Percentiles rank a stretch among this genome's conserved stretches.
Evolutionary conservation across 2,329 filamentous ascomycete genomes (phyloP).

Genomic region (Cercospora sp.): DNA sequence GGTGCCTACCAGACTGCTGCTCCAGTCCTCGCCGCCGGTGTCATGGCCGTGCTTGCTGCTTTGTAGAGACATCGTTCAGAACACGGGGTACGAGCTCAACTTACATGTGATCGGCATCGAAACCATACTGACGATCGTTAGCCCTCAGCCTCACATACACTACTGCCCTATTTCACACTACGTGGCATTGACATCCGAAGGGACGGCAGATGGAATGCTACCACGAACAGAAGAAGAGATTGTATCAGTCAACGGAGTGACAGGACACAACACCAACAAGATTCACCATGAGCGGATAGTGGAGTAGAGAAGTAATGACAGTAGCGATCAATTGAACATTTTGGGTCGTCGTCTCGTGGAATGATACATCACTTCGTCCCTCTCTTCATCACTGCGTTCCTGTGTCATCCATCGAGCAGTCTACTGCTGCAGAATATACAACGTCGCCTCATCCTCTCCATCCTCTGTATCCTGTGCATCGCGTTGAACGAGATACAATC

Average conservation of each 20-base stretch:
- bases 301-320: background rate
- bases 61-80: background rate
- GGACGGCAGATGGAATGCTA: background rate
- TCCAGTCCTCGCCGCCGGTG: slow-evolving; percentile 6
- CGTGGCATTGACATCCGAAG: background rate
- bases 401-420: background rate
- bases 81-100: background rate
- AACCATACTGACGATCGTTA: background rate
- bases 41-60: slow-evolving; percentile 10
- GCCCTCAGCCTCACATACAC: background rate
- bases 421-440: background rate
- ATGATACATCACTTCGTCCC: background rate
- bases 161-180: background rate
- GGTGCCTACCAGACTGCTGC: slow-evolving; percentile 8
- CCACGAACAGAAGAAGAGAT: background rate
- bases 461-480: background rate
- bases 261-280: background rate
- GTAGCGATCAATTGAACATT: background rate
- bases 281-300: background rate
- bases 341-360: background rate
- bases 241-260: background rate
- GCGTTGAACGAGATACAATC: background rate
- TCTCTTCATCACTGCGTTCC: background rate
- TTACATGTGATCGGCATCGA: background rate
- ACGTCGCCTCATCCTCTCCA: background rate